A percentile compares a stretch with the other conserved stretches of the same genome.
Conservation (phyloP, 306 rosid species). For the Medicago lupulina region DNA sequence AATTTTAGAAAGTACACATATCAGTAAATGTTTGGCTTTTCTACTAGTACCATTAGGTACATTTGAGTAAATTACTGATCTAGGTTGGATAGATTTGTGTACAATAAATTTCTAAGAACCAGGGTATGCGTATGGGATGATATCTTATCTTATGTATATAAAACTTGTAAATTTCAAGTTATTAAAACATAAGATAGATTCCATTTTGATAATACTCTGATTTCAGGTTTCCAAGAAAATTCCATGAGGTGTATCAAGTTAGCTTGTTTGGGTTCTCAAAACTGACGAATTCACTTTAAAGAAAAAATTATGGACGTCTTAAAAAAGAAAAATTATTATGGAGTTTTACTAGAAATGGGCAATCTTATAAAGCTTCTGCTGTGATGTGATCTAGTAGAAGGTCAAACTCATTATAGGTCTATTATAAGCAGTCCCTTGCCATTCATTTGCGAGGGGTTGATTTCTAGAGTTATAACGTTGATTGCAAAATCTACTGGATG, state of each 20-base stretch:
- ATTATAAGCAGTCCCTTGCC: neutral
- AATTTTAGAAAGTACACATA: constrained; percentile 39
- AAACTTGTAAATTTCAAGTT: neutral
- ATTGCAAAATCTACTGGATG: neutral
- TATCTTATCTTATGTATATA: constrained; percentile 27
- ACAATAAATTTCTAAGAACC: constrained; percentile 9
- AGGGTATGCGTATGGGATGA: constrained; percentile 21
- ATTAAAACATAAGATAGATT: constrained; percentile 1
- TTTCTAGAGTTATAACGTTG: constrained; percentile 3
- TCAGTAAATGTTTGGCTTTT: constrained; percentile 18
- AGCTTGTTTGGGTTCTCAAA: neutral
- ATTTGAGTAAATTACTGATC: constrained; percentile 33
- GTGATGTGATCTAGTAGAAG: neutral
- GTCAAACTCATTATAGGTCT: constrained; percentile 3
- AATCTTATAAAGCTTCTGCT: constrained; percentile 4
- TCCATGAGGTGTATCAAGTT: constrained; percentile 17
- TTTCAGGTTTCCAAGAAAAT: constrained; percentile 33
- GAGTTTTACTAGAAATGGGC: neutral
- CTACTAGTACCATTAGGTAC: constrained; percentile 10
- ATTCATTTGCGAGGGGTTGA: constrained; percentile 9
- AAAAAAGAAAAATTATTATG: neutral
- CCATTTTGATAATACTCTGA: constrained; percentile 27
- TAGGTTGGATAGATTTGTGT: constrained; percentile 25
- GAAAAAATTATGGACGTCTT: neutral
- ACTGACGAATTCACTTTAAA: neutral